These are phyloP conservation scores for Penicillium concentricum DNA, from an alignment of 2,329 filamentous ascomycete species.

Conservation along the genomic window DNA sequence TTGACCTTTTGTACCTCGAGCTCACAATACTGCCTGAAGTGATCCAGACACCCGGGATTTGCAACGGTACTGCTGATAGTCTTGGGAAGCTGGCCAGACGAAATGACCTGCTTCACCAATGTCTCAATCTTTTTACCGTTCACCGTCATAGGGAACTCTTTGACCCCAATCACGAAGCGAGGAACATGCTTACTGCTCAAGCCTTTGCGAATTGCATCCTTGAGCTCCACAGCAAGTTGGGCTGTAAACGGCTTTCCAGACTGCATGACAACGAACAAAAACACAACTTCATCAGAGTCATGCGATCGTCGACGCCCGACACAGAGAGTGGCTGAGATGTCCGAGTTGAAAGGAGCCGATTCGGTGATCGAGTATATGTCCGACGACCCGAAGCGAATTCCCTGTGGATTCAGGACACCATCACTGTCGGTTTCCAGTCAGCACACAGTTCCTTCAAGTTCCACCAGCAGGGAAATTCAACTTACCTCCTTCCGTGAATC, in stretches of 20 bases:
- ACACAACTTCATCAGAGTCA: slow-evolving; percentile 13
- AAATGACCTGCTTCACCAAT: slow-evolving; percentile 13
- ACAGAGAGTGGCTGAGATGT: slow-evolving; percentile 16
- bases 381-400: slow-evolving; percentile 48
- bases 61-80: slow-evolving; percentile 17
- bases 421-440: slow-evolving; percentile 30
- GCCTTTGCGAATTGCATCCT: slow-evolving; percentile 15
- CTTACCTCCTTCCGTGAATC: slow-evolving; percentile 45
- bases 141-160: slow-evolving; percentile 18
- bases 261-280: slow-evolving; percentile 18
- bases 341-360: slow-evolving; percentile 35
- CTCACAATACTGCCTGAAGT: slow-evolving; percentile 16
- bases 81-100: slow-evolving; percentile 10
- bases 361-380: slow-evolving; percentile 53
- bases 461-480: background rate
- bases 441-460: background rate
- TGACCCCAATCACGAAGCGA: slow-evolving; percentile 15
- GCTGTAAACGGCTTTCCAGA: slow-evolving; percentile 3
- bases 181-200: slow-evolving; percentile 19
- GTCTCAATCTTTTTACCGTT: slow-evolving; percentile 20
- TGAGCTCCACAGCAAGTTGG: slow-evolving; percentile 11
- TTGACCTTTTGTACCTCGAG: slow-evolving; percentile 2
- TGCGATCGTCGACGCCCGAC: slow-evolving; percentile 11
- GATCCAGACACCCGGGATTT: slow-evolving; percentile 11
- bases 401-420: slow-evolving; percentile 49